Base-by-base conservation (phyloP, 495 filamentous ascomycete genomes). In the Neurospora sp. region DNA sequence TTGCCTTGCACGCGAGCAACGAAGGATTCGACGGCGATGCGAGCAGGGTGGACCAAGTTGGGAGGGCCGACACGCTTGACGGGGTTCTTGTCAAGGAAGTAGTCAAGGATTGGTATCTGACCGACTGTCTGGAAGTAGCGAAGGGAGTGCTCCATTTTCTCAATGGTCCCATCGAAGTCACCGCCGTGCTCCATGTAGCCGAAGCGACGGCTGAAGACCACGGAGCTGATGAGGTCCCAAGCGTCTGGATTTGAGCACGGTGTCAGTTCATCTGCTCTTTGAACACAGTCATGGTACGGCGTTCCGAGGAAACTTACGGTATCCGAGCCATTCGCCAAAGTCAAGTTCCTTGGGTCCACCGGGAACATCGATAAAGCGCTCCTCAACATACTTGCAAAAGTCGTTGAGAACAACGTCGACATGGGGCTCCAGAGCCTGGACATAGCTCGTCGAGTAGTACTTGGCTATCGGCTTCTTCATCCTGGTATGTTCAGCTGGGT, bases 61-160 rank as follows among this genome's bases (percentile, higher is more conserved):
- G 79, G 76, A 8, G 80, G 80, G 17, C 80, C 80, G 70, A 82
- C 71, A 20, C 74, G 79, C 41, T 76, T 70, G 35, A 84, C 40
- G 7, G 83, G 83, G 72, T 87, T 87, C 72, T 86, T 87, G 71
- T 83, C 80, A 7, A 87, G 76, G 35, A 83, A 72, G 38, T 78
- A 75, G 76, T 87, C 87, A 8, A 88, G 75, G 69, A 74, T 80
- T 1, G 87, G 86, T 68, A 88, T 81, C 73, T 85, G 82, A 4
- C 80, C 81, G 16, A 83, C 76, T 9, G 69, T 39, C 68, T 48
- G 27, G 70, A 84, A 86, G 71, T 86, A 88, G 70, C 78, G 79
- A 41, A 86, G 76, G 68, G 83, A 79, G 40, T 82, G 78, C 45
- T 82, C 83, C 45, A 83, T 81, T 59, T 77, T 81, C 20, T 77